Evolutionary conservation across 345 rosid genomes (phyloP), one percentile per base, ranked within the genome.

Genomic region (Chamaenerion angustifolium): DNA sequence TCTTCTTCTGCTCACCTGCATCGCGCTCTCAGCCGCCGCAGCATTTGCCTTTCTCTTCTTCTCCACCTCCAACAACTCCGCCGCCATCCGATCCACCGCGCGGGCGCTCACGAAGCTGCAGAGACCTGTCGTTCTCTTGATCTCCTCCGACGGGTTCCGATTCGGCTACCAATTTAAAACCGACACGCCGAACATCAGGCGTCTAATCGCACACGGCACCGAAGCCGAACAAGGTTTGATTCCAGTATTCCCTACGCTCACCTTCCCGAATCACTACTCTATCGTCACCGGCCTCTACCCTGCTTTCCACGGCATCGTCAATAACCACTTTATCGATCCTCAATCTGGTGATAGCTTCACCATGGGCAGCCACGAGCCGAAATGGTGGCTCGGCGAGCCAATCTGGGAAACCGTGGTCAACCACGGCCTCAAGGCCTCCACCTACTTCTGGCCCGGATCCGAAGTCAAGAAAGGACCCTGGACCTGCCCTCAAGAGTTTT

Each of bases 311-410:
- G 98, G 95, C 11, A 75, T 90, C 54, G 71, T 90, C 49, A 72
- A 78, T 53, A 90, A 90, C 62, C 40, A 49, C n/a, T 90, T 90
- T 47, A 52, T 66, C 11, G 95, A 90, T 49, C 95, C 95, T 3
- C 15, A 52, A 0, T 63, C 75, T 8, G 94, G 90, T 0, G 75
- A 81, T 3, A 16, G 44, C 16, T 86, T 90, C 59, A 69, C 65
- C 11, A 86, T 79, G 37, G 37, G 37, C 1, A 90, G 94, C 42
- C 95, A 86, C 23, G 98, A 86, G 48, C 81, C 95, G 41, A 74
- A 81, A 65, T 83, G 98, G 95, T 90, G 95, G 98, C 63, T 90
- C 4, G 98, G 95, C 8, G 98, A 90, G 70, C 94, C 95, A 6
- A 48, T 90, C 4, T 83, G 95, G 98, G 95, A 90, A 56, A 90